Percentiles rank a stretch among this genome's conserved stretches.
phyloP scores from a whole-genome alignment of 2,329 filamentous ascomycete genomes.

The Emmonsia crescens region DNA sequence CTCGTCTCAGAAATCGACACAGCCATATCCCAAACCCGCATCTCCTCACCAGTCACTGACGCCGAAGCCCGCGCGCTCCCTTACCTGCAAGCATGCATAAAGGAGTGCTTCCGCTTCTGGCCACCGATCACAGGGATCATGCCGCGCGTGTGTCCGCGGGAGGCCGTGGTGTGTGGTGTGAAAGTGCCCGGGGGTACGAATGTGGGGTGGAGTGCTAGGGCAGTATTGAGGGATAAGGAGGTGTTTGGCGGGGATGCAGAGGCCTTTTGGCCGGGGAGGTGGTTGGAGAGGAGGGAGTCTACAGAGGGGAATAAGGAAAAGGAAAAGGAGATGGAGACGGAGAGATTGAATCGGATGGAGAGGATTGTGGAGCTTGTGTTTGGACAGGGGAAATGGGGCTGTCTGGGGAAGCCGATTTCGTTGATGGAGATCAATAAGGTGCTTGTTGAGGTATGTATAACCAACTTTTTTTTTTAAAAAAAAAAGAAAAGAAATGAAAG shows the following conservation, averaged over 20 bases:
- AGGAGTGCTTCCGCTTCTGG: constrained; percentile 18
- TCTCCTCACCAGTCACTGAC: constrained; percentile 10
- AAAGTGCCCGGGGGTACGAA: constrained; percentile 39
- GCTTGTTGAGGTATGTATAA: constrained; percentile 4
- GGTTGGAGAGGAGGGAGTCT: constrained; percentile 27
- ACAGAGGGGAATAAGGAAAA: neutral
- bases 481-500: too few species aligned
- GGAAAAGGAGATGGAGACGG: neutral
- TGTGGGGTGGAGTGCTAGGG: constrained; percentile 36
- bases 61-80: constrained; percentile 14
- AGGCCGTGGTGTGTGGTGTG: constrained; percentile 29
- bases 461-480: neutral
- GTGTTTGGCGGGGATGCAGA: constrained; percentile 25
- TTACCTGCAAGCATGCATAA: constrained; percentile 20
- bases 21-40: neutral
- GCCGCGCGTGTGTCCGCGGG: constrained; percentile 26
- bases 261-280: constrained; percentile 41
- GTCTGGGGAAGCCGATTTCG: constrained; percentile 6
- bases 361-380: constrained; percentile 6
- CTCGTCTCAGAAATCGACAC: constrained; percentile 17
- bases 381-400: constrained; percentile 3
- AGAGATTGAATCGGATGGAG: constrained; percentile 3
- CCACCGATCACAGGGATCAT: constrained; percentile 32
- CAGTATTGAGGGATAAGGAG: constrained; percentile 26
- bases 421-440: constrained; percentile 6